phyloP scores from a whole-genome alignment of 805 yeast species.

The Candida maris region DNA sequence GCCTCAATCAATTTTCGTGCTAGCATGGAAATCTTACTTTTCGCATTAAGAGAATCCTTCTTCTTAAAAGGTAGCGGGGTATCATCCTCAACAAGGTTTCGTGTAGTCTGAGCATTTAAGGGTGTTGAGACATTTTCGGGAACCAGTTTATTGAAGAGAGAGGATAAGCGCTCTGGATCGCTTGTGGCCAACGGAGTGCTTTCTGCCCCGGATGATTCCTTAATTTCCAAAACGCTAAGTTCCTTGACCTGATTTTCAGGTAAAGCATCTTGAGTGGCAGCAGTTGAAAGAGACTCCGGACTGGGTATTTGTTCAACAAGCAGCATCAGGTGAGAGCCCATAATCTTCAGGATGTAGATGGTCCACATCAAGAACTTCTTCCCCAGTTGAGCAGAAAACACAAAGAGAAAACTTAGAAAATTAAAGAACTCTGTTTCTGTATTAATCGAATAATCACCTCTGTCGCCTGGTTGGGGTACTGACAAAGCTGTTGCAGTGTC shows the following conservation, averaged over 20 bases:
- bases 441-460: constrained; percentile 10
- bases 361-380: constrained; percentile 25
- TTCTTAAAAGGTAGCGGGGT: constrained; percentile 12
- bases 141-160: constrained; percentile 16
- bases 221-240: not conserved
- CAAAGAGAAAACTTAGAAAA: constrained; percentile 20
- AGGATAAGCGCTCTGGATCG: constrained; percentile 9
- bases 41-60: constrained; percentile 1
- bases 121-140: constrained; percentile 24
- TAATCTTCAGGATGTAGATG: constrained; percentile 16
- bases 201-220: constrained; percentile 2
- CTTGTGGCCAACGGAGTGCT: constrained; percentile 11
- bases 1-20: constrained; percentile 13
- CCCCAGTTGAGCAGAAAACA: constrained; percentile 18
- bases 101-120: constrained; percentile 5
- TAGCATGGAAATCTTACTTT: constrained; percentile 13
- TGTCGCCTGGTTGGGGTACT: not conserved
- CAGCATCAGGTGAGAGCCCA: constrained; percentile 12
- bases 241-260: not conserved
- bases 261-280: not conserved
- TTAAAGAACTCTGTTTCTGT: constrained; percentile 24
- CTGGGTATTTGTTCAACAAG: constrained; percentile 24
- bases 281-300: constrained; percentile 16
- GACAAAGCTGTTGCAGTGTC: too few species aligned
- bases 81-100: constrained; percentile 7